Evolutionary conservation across 306 rosid genomes (phyloP).

Genomic region (Begonia masoniana): DNA sequence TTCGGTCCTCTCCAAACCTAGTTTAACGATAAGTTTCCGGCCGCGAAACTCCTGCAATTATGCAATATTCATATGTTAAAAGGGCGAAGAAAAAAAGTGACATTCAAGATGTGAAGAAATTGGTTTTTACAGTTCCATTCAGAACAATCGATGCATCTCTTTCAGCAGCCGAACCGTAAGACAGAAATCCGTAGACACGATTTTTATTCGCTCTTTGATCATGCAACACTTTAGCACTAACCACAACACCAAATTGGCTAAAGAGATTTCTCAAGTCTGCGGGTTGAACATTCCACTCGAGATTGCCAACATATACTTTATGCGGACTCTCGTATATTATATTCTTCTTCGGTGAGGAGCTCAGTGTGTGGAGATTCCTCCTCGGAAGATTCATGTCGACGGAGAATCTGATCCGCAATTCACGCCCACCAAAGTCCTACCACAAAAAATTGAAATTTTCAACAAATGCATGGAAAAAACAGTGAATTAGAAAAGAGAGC

Average conservation of each 20-base stretch:
- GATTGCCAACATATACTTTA: constrained; percentile 59
- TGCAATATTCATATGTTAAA: neutral
- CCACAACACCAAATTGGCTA: constrained; percentile 47
- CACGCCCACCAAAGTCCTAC: constrained; percentile 60
- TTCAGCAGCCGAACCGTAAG: constrained; percentile 43
- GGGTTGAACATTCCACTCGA: constrained; percentile 35
- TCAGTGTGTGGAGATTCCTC: constrained; percentile 25
- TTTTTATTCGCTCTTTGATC: constrained; percentile 36
- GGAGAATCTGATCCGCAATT: constrained; percentile 52
- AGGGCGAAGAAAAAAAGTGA: constrained; percentile 3
- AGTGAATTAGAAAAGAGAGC: neutral
- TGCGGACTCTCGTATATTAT: constrained; percentile 53
- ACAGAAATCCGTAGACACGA: constrained; percentile 50
- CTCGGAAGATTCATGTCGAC: constrained; percentile 23
- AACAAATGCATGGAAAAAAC: neutral
- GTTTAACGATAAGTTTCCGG: constrained; percentile 42
- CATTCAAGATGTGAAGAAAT: neutral
- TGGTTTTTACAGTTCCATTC: constrained; percentile 34
- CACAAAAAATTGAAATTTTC: constrained; percentile 3
- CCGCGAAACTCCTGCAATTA: constrained; percentile 40
- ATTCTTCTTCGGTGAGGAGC: constrained; percentile 27
- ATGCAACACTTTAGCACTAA: constrained; percentile 48
- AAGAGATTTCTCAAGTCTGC: constrained; percentile 42
- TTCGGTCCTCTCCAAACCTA: constrained; percentile 18
- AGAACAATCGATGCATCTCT: constrained; percentile 41